A percentile compares a stretch with the other conserved stretches of the same genome.
Conservation (phyloP, 139 green algal genomes). For the Chlamydomonas sphaeroides region DNA sequence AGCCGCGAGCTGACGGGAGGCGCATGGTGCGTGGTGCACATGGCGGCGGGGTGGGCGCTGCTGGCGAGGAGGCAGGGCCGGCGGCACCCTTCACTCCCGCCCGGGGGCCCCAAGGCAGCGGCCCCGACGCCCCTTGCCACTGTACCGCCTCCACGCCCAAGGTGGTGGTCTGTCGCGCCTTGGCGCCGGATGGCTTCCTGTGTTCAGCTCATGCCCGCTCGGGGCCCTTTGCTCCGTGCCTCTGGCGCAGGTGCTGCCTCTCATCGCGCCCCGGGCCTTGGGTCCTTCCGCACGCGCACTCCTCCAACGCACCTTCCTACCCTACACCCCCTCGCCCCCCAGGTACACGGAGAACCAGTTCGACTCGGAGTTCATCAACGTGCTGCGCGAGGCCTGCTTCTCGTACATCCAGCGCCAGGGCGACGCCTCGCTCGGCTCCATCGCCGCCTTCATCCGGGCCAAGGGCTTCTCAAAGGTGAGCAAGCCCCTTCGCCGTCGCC, state of each 20-base stretch:
- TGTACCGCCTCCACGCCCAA: too few species aligned
- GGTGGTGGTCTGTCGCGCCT: too few species aligned
- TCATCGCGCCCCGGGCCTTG: not conserved
- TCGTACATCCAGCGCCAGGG: constrained; percentile 66
- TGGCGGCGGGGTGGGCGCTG: not conserved
- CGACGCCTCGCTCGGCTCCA: constrained; percentile 65
- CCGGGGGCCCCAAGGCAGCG: too few species aligned
- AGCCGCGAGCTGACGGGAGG: constrained; percentile 93
- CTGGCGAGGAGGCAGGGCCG: not conserved
- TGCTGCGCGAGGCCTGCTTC: constrained; percentile 71
- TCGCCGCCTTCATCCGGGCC: constrained; percentile 67
- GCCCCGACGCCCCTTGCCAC: too few species aligned
- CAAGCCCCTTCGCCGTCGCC: too few species aligned
- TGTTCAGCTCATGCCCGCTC: too few species aligned
- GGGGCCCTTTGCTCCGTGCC: too few species aligned
- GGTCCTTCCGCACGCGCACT: not conserved
- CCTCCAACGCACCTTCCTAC: too few species aligned
- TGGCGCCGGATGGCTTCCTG: too few species aligned
- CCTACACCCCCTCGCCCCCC: not conserved
- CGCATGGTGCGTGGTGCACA: constrained; percentile 77
- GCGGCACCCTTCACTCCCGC: not conserved
- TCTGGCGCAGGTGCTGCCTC: not conserved
- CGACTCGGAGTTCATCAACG: constrained; percentile 88
- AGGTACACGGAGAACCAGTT: constrained; percentile 94
- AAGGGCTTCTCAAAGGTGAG: constrained; percentile 66